Evolutionary conservation across 441 rosid species (phyloP).

Genomic region (Syzygium syzygioides): DNA sequence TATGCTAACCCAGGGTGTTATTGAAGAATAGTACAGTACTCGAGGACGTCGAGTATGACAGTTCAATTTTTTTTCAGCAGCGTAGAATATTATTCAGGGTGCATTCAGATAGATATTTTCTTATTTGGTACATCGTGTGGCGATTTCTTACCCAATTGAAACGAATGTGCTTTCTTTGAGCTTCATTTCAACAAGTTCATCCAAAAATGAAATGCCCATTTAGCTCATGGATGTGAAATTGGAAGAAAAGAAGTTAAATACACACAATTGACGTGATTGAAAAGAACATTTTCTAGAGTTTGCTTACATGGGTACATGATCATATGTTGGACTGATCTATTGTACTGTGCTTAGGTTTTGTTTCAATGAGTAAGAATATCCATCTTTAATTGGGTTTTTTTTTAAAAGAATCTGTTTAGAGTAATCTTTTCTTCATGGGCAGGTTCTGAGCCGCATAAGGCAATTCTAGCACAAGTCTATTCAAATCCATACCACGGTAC

Average conservation of each 20-base stretch:
- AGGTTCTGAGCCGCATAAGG: constrained; percentile 88
- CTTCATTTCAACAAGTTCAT: neutral
- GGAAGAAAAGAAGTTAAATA: neutral
- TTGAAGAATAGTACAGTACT: neutral
- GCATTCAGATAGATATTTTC: neutral
- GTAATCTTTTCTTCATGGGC: constrained; percentile 14
- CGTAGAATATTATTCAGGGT: neutral
- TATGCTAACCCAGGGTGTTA: neutral
- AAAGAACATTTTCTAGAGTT: neutral
- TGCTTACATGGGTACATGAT: too few relatives aligned
- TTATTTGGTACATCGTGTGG: neutral
- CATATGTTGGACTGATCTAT: neutral
- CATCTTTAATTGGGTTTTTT: neutral
- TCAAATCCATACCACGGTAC: constrained; percentile 83
- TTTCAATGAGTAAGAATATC: neutral
- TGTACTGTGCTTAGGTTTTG: neutral
- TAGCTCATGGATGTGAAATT: neutral
- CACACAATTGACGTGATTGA: neutral
- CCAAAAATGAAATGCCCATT: neutral
- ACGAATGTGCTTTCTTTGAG: rapidly evolving
- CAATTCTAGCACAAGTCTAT: constrained; percentile 60
- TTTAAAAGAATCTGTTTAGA: neutral
- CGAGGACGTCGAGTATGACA: neutral
- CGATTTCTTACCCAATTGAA: neutral
- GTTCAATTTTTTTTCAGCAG: neutral